These are phyloP conservation scores for Wickerhamomyces rabaulensis DNA, from an alignment of 805 yeast species.

Conservation along the genomic window DNA sequence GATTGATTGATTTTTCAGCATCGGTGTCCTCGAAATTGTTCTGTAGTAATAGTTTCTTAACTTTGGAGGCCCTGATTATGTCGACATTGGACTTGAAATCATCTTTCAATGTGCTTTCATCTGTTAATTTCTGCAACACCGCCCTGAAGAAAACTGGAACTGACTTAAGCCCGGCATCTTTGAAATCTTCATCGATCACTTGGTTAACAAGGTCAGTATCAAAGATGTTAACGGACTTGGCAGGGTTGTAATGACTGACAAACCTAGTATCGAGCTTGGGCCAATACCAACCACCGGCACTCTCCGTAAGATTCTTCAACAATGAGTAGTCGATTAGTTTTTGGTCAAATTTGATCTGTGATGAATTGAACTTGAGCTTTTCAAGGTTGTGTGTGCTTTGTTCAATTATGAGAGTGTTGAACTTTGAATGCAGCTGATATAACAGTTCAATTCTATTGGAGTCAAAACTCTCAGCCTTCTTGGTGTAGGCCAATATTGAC, in stretches of 20 bases:
- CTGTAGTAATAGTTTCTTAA: conserved; percentile 5
- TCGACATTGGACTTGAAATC: conserved; percentile 17
- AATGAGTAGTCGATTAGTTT: conserved; percentile 9
- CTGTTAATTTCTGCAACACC: conserved; percentile 6
- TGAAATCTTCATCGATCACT: conserved; percentile 2
- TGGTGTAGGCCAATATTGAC: conserved; percentile 2
- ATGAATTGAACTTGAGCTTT: not conserved
- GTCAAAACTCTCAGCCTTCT: conserved; percentile 15
- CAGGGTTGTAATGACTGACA: conserved; percentile 4
- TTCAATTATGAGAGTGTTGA: conserved; percentile 7
- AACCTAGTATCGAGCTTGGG: conserved; percentile 15
- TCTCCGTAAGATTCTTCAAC: not conserved
- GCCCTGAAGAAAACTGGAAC: conserved; percentile 16
- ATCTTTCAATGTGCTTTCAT: conserved; percentile 3
- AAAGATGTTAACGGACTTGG: conserved; percentile 6
- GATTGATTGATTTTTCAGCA: not conserved
- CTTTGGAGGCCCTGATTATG: conserved; percentile 11
- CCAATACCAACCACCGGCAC: conserved; percentile 22
- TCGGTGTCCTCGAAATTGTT: not conserved
- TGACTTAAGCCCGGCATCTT: conserved; percentile 9
- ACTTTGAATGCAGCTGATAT: conserved; percentile 7
- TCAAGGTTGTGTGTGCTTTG: conserved; percentile 4
- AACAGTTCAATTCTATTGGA: conserved; percentile 13
- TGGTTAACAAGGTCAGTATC: conserved; percentile 22
- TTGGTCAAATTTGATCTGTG: not conserved